Evolutionary conservation across 257 asterid genomes (phyloP), one percentile per base, ranked within the genome.

Genomic region (Capsicum baccatum): DNA sequence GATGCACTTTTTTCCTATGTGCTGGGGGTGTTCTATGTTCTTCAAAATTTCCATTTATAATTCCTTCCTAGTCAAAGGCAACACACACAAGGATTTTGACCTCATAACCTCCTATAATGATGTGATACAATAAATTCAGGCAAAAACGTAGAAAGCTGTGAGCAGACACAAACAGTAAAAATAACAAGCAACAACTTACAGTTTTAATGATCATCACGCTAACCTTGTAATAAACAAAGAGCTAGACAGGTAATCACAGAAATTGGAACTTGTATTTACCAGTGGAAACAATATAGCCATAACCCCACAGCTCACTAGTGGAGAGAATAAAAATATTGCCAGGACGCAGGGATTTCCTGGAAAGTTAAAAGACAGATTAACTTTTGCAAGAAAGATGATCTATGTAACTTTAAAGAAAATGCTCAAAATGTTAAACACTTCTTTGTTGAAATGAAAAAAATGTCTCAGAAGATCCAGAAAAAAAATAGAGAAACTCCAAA

Each of bases 221-320:
- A 76, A 74, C 60, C 19, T 76, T 58, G 85, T 60, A 26, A 26
- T 67, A 55, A 74, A 50, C 56, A 21, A 59, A 52, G 58, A 85
- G 37, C 15, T 52, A 14, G 63, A 13, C 62, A 76, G 54, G 81
- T 52, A 52, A 54, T n/a, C 48, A 74, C 69, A 33, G 58, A 58
- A 83, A 26, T 81, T 48, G 83, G 56, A 35, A 26, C 19, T 26
- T 44, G 67, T 47, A 87, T 91, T 78, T 93, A 96, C 99, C 89
- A 96, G 86, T 37, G 99, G 98, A 89, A 89, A 96, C 8, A 96
- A 91, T 80, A 92, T 83, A 64, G 98, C 98, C 99, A 96, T 92
- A 83, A 93, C 95, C 82, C 99, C 99, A 80, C 93, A 94, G 93
- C 99, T 94, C 82, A 96, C 98, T 15, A 94, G 94, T 62, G 99